Base-by-base conservation (phyloP, 2,329 filamentous ascomycete genomes). In the Fusarium metavorans region DNA sequence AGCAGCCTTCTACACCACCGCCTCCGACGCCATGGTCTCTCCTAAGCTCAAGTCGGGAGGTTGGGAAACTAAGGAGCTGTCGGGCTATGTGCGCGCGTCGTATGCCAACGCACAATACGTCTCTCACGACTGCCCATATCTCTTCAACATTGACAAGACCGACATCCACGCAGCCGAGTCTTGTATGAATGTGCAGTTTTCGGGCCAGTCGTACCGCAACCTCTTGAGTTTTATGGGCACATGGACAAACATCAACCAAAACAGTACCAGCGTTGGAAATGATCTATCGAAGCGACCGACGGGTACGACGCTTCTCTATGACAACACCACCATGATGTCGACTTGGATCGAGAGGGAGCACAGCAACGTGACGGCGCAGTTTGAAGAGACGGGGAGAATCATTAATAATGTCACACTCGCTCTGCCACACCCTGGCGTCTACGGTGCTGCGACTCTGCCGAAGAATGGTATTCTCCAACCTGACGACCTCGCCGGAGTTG, bases 361-460 rank as follows among this genome's bases (percentile, higher is more conserved):
- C 10, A 82, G 86, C 37, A 85, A 94, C 65, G 87, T 91, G 20
- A 85, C 86, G 0, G 80, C 83, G 5, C 83, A 86, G 0, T 92
- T 87, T 5, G 79, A 85, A 6, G 79, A 85, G 13, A 80, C 89
- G 63, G 82, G 84, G 0, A 86, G 93, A 30, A 86, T 93, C 41
- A 84, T 96, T 76, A 94, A 95, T 79, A 95, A 95, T 72, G 90
- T 95, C 30, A 93, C 92, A 0, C 86, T 95, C 74, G 93, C 93
- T 0, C 92, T 95, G 88, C 94, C 94, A 0, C 94, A 97, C 76
- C 86, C 91, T 5, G 85, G 92, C 0, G 87, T 97, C 0, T 90
- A 93, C 37, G 82, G 85, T 14, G 93, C 94, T 1, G 91, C 92
- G 0, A 88, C 85, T 10, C 85, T 92, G 73, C 82, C 86, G 0